Conservation (phyloP, 2,329 filamentous ascomycete genomes). For the Epicoccum nigrum region DNA sequence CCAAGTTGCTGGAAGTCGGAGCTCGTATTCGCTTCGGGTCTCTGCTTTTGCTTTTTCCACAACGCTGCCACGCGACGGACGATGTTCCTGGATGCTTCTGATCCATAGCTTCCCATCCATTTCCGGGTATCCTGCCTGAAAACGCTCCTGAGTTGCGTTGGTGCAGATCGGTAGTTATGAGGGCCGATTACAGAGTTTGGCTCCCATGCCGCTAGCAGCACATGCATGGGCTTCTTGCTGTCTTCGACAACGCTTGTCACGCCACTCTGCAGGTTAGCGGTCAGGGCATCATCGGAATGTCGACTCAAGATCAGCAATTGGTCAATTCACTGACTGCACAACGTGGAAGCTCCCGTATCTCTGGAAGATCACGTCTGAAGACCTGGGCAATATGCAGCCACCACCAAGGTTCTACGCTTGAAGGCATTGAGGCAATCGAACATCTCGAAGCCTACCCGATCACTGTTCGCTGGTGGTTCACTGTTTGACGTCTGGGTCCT, state of each 20-base stretch:
- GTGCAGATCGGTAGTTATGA: slow-evolving; percentile 8
- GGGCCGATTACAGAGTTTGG: slow-evolving; percentile 4
- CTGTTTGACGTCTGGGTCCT: neutral
- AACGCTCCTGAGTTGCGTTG: slow-evolving; percentile 2
- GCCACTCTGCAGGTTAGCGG: neutral
- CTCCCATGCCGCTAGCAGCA: slow-evolving; percentile 11
- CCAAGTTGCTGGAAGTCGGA: neutral
- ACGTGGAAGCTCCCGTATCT: neutral
- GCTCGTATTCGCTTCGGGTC: slow-evolving; percentile 1
- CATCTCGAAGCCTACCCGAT: neutral
- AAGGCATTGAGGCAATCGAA: neutral
- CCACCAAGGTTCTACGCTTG: neutral
- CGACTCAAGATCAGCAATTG: neutral
- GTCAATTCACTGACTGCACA: neutral
- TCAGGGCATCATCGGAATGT: neutral
- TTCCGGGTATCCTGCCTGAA: slow-evolving; percentile 11
- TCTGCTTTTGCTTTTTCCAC: neutral
- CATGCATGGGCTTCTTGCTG: slow-evolving; percentile 6
- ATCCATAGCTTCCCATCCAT: neutral
- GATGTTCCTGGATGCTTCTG: neutral
- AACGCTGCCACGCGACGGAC: neutral
- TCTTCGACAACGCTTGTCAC: slow-evolving; percentile 1
- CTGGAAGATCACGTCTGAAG: neutral
- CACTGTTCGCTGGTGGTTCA: neutral
- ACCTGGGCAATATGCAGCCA: slow-evolving; percentile 1